Base-by-base conservation (phyloP, 2,329 filamentous ascomycete genomes). In the Botrytis cinerea region DNA sequence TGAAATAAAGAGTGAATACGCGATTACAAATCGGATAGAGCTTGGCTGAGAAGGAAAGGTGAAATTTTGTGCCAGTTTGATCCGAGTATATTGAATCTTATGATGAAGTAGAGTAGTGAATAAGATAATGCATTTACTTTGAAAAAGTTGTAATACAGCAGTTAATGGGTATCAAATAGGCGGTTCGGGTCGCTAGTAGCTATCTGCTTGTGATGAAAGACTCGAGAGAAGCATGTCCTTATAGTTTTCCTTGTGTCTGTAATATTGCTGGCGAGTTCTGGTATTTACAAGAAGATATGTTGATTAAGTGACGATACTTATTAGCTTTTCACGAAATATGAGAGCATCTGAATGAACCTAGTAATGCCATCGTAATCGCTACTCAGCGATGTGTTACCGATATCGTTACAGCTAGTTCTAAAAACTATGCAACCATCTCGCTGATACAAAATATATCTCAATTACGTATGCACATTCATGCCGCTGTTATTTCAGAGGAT, bases 401-500 rank as follows among this genome's bases (percentile, higher is more conserved):
- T 57, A 57, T 28, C 7, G 7, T 57, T 18, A n/a, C n/a, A 57
- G 51, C 2, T 28, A 18, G 1, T 57, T 57, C 6, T 54, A 2
- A 57, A 22, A 18, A 28, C 25, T 14, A 16, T 8, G n/a, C 18
- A 57, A 2, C 0, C n/a, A 8, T 28, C n/a, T 63, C 18, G 16
- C 20, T 63, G 0, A 16, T 43, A 7, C 9, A 9, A 1, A n/a
- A 25, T 40, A 1, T 1, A 40, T 9, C 32, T 22, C 18, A 2
- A 12, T 22, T 40, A 9, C 8, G 3, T 40, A 28, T 40, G 1
- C 12, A 2, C 25, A 4, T 16, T 25, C 51, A 54, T 3, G 18
- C 1, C 16, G n/a, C 25, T 28, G 2, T 54, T 6, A 25, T 20
- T n/a, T 1, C 10, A 5, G 9, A n/a, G 4, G 2, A 20, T 38